These are phyloP conservation scores for Avena sativa DNA, from an alignment of 176 grass and related monocot genomes.

Conservation along the genomic window DNA sequence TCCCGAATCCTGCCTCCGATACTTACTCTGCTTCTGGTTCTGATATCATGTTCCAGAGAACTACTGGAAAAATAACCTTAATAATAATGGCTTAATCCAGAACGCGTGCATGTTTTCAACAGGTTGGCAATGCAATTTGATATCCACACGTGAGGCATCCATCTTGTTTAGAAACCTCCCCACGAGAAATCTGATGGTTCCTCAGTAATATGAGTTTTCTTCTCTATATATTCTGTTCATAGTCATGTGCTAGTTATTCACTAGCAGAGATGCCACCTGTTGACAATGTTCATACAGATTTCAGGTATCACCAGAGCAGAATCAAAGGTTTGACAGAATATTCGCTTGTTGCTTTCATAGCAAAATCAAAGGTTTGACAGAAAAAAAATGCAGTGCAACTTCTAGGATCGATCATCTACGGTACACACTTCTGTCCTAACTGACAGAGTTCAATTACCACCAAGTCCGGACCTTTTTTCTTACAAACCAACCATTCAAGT, in stretches of 20 bases:
- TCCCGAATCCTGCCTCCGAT: not conserved
- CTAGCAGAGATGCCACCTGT: not conserved
- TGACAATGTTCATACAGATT: not conserved
- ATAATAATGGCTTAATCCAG: too few species aligned
- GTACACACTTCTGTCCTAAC: slow-evolving; percentile 50
- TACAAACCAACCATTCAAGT: not conserved
- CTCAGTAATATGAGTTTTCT: not conserved
- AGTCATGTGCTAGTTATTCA: not conserved
- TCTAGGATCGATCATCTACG: slow-evolving; percentile 28
- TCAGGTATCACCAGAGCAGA: not conserved
- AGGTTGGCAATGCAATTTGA: too few species aligned
- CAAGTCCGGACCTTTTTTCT: not conserved
- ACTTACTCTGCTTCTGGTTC: not conserved
- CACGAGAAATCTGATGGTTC: not conserved
- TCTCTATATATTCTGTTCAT: not conserved
- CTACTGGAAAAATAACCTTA: too few species aligned
- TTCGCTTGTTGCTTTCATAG: not conserved
- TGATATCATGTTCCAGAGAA: too few species aligned
- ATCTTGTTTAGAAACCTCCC: not conserved
- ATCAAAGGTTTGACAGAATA: slow-evolving; percentile 10
- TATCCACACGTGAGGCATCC: too few species aligned
- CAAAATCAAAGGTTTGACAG: not conserved
- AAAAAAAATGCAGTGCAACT: slow-evolving; percentile 16
- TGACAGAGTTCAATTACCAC: slow-evolving; percentile 40
- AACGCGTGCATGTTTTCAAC: too few species aligned